Base-by-base conservation (phyloP, 495 filamentous ascomycete genomes). In the Lophium mytilinum region DNA sequence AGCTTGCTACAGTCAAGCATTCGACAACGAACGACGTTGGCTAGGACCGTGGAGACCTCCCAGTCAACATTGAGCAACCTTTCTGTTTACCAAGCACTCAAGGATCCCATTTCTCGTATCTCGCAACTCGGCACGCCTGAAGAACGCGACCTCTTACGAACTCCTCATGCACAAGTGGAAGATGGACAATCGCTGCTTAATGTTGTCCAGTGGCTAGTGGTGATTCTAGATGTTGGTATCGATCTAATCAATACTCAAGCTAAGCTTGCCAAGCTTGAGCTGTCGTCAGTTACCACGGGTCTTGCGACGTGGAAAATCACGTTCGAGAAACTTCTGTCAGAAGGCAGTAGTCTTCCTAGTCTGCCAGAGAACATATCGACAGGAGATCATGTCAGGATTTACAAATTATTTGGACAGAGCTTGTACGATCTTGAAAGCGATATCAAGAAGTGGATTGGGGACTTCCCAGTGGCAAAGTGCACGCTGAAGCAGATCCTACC, bases 1-100 rank as follows among this genome's bases (percentile, higher is more conserved):
- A 85, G 90, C 48, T 73, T 97, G 19, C 67, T 96, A 36, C 75
- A 84, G 55, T 69, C 85, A 14, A 67, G 81, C 40, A 71, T 95
- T 37, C 75, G 76, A 21, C 91, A 97, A 70, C 81, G 88, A 50
- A 43, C 40, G 6, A 21, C 47, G 9, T 33, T 58, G 6, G 34
- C 48, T 36, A 50, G 52, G 18, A 36, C 58, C 36, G 40, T 39
- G 30, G 30, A 52, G n/a, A 37, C 36, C 37, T 9, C 63, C 5
- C 15, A 48, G 19, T 30, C 24, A 6, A 2, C 24, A 30, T 30
- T 6, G 24, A 30, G 24, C 24, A 6, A 30, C 6, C 24, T 30
- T 30, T 30, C 24, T 6, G 6, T 30, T 2, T 30, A 30, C 24
- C 24, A 30, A 30, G 40, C 21, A 1, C 35, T 63, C 45, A 10